Evolutionary conservation across 768 basidiomycete genomes (phyloP), one percentile per base, ranked within the genome.

Genomic region (Podaxis mareebaensis): DNA sequence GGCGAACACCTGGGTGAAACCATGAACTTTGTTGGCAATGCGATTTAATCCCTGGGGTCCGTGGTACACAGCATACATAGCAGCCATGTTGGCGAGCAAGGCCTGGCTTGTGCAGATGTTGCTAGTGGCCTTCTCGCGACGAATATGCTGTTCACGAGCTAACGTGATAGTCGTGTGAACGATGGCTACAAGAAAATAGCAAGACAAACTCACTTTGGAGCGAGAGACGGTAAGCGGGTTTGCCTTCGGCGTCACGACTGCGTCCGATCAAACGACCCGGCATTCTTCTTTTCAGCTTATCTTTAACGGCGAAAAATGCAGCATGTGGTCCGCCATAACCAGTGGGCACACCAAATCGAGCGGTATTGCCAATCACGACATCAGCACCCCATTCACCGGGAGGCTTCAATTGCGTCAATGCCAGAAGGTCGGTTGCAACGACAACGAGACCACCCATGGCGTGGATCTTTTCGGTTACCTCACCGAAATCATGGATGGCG

Each of bases 351-450:
- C 97, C 97, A 70, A 99, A 99, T 17, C 97, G 87, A 33, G 92
- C 96, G 15, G 95, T 94, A 74, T 96, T 98, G 42, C 97, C 97
- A 51, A 96, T 80, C 7, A 93, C 96, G 66, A 99, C 86, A 74
- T 99, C 96, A 33, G 95, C 96, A 56, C 96, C 96, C 95, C 96
- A 99, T 81, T 99, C 97, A 61, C 97, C 96, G 13, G 96, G 96
- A 30, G 96, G 93, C 69, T 92, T 94, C 64, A 99, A 81, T 81
- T 95, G 83, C 2, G 95, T 94, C 73, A 99, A 80, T 1, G 96
- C 94, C 44, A 99, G 83, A 58, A 99, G 84, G 76, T 99, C 96
- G 11, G 93, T 94, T 15, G 94, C 94, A 67, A 90, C 92, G 5
- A 91, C 83, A 57, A 97, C 87, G 62, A 97, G 83, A n/a, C 85